Evolutionary conservation across 441 rosid species (phyloP), one percentile per base, ranked within the genome.

Genomic region (Omphalea diandra): DNA sequence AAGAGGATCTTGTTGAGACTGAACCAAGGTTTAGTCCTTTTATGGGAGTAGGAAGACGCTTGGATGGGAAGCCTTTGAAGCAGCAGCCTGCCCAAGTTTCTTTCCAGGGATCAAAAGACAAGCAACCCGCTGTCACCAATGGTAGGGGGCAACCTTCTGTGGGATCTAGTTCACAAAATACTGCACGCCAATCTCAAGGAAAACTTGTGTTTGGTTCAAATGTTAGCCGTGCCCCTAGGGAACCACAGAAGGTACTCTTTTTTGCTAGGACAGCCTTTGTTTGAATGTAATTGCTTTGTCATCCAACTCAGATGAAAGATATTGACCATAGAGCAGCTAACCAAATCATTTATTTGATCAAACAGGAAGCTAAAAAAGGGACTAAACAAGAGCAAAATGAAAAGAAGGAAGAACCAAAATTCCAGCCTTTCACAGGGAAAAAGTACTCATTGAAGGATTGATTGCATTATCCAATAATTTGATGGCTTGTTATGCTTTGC

Each of bases 361-460:
- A 78, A 72, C 85, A 90, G 87, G 91, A 82, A 68, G 76, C 83
- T 36, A 88, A 73, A 49, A 87, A 86, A 59, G 92, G 87, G 72
- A 32, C 77, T 18, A 84, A 88, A 65, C 78, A 75, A 67, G 90
- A 90, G 77, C 76, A 85, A 69, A 73, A 81, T 5, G 72, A 76
- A 63, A 86, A 86, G 87, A 83, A 87, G 75, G 95, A 94, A 29
- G 95, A 90, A 35, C 83, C 94, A 0, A 90, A 88, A 80, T 90
- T 94, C 82, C 93, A 88, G 83, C 84, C 98, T 40, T 94, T 94
- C 74, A 67, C 88, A 0, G 97, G 97, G 72, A 91, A 84, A 76
- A 88, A 87, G 86, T 90, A 90, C 83, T 90, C 97, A 5, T 78
- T 94, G 77, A 88, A 86, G 83, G 98, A 93, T 81, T 94, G 89